Evolutionary conservation across 2,329 filamentous ascomycete species (phyloP).

Genomic region (Anisogramma anomala): DNA sequence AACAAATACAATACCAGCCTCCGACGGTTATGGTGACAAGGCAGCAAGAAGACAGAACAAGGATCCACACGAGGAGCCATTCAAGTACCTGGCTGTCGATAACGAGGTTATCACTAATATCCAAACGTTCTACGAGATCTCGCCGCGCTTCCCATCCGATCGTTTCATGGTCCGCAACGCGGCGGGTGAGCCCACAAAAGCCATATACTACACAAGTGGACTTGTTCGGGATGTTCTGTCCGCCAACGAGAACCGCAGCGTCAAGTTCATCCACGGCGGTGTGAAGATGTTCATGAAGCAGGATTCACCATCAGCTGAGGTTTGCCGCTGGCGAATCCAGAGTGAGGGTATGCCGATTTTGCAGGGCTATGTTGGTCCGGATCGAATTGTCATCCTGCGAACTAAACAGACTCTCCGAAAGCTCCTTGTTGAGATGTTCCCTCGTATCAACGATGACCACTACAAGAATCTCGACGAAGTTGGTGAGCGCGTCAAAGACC

Average conservation of each 20-base stretch:
- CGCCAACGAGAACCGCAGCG: slow-evolving; percentile 77
- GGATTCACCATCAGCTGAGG: slow-evolving; percentile 73
- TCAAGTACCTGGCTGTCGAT: slow-evolving; percentile 71
- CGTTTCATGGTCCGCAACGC: slow-evolving; percentile 96
- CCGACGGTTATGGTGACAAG: slow-evolving; percentile 19
- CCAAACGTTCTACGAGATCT: slow-evolving; percentile 74
- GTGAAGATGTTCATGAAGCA: slow-evolving; percentile 99
- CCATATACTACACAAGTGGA: slow-evolving; percentile 88
- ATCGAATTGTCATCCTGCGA: slow-evolving; percentile 61
- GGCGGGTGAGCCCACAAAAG: slow-evolving; percentile 75
- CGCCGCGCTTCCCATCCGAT: slow-evolving; percentile 72
- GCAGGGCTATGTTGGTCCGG: slow-evolving; percentile 75
- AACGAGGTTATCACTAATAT: slow-evolving; percentile 70
- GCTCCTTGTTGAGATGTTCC: slow-evolving; percentile 93
- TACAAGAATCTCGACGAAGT: slow-evolving; percentile 77
- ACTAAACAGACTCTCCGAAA: slow-evolving; percentile 70
- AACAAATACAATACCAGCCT: slow-evolving; percentile 17
- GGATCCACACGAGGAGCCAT: slow-evolving; percentile 70
- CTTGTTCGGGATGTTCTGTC: slow-evolving; percentile 76
- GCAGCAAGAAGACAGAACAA: slow-evolving; percentile 29
- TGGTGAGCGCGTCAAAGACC: slow-evolving; percentile 65
- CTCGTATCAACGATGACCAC: slow-evolving; percentile 64
- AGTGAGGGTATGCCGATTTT: slow-evolving; percentile 85
- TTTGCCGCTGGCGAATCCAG: slow-evolving; percentile 92
- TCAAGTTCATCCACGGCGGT: slow-evolving; percentile 93